Evolutionary conservation across 495 filamentous ascomycete species (phyloP), one percentile per base, ranked within the genome.

Genomic region (Astrothelium subdiscretum): DNA sequence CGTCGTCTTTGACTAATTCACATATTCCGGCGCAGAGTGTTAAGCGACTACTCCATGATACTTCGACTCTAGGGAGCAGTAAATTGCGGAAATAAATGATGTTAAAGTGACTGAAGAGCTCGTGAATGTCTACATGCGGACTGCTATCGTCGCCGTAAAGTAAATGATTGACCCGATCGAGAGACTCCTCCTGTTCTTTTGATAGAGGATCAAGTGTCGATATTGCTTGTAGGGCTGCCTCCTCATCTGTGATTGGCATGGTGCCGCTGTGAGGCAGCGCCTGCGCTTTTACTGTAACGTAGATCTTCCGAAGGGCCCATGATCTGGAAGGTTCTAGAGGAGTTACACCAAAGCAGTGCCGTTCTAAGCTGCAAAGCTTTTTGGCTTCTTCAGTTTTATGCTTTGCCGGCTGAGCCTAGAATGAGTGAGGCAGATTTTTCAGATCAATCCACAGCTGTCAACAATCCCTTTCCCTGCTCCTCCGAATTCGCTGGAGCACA

Each of bases 21-120:
- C 72, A 74, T 48, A 73, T 73, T 32, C 72, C 72, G 35, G 72
- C 72, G 62, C 72, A 74, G 51, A 73, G 68, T 1, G 71, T 73
- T 29, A 73, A 64, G 11, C 71, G 66, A 32, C 63, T 51, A 10
- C 70, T 72, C 71, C 71, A 73, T 13, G 66, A 62, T 24, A 73
- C 71, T 58, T 73, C 71, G 12, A 73, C 71, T 12, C 65, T 63
- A 1, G 68, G 68, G 2, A 69, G 59, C 15, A 74, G 68, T 3
- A 73, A 66, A 11, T 51, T 57, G 12, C 71, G 66, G 59, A 74
- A 74, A 63, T 74, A 74, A 26, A 74, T 59, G 10, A 63, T 62
- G 57, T 74, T 66, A 64, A 72, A 73, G 59, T 65, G 59, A 2
- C 62, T 42, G 42, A 74, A 74, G 1, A 74, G 63, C 48, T 69